A percentile compares a stretch with the other conserved stretches of the same genome.
These are phyloP conservation scores for Capronia epimyces DNA, from an alignment of 2,329 filamentous ascomycete species.

Conservation along the genomic window DNA sequence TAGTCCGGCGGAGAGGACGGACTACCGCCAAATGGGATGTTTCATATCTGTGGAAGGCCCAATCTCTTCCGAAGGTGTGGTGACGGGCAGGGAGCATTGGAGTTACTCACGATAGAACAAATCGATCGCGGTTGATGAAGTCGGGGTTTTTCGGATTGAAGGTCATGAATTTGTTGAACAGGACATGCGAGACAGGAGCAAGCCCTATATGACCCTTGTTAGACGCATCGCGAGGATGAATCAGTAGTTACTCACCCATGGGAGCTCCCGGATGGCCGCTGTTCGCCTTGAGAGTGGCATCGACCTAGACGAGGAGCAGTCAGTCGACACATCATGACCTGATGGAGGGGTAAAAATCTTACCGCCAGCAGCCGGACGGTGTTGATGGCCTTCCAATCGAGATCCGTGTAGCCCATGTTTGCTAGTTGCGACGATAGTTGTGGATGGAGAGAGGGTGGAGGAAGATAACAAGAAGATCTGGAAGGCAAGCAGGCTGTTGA, in stretches of 20 bases:
- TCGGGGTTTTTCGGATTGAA: slow-evolving; percentile 99
- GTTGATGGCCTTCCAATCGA: slow-evolving; percentile 91
- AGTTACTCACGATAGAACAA: slow-evolving; percentile 88
- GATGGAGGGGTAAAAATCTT: slow-evolving; percentile 46
- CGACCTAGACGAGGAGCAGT: slow-evolving; percentile 58
- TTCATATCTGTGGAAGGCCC: background rate
- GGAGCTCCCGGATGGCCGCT: slow-evolving; percentile 98
- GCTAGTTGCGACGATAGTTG: slow-evolving; percentile 30
- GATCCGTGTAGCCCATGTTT: slow-evolving; percentile 83
- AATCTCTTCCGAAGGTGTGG: background rate
- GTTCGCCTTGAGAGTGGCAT: slow-evolving; percentile 95
- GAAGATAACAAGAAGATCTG: slow-evolving; percentile 1
- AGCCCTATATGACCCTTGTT: slow-evolving; percentile 48
- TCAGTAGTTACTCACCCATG: slow-evolving; percentile 53
- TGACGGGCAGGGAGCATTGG: background rate
- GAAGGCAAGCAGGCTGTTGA: slow-evolving; percentile 7
- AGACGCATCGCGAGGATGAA: background rate
- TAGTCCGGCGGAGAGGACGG: background rate
- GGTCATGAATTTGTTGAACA: slow-evolving; percentile 98
- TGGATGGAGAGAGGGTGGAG: slow-evolving; percentile 3
- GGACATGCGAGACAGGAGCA: slow-evolving; percentile 91
- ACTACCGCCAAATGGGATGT: background rate
- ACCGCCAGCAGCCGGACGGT: slow-evolving; percentile 95
- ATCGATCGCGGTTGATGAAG: slow-evolving; percentile 96
- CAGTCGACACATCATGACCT: slow-evolving; percentile 6